Percentiles rank a stretch among this genome's conserved stretches.
These are phyloP conservation scores for Monilinia polystroma DNA, from an alignment of 2,329 filamentous ascomycete genomes.

Conservation along the genomic window DNA sequence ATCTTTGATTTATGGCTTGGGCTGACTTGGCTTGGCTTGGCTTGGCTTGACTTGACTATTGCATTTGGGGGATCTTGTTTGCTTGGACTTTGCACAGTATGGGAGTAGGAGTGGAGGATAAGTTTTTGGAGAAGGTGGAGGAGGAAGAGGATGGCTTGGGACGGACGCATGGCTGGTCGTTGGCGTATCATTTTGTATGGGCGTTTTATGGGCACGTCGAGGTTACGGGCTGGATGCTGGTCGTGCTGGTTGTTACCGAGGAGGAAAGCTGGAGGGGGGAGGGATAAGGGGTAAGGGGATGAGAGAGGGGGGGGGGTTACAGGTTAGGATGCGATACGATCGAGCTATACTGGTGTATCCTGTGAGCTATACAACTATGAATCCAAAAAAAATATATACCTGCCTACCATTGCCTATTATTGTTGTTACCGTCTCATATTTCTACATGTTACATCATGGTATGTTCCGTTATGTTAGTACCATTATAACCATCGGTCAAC, in stretches of 20 bases:
- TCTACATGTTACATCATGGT: neutral
- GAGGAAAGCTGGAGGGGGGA: conserved; percentile 25
- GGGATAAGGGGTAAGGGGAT: neutral
- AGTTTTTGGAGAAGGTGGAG: conserved; percentile 20
- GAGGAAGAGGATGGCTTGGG: neutral
- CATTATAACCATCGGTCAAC: too few species aligned
- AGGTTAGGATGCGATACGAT: too few species aligned
- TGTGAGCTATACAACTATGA: conserved; percentile 4
- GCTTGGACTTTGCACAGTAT: conserved; percentile 16
- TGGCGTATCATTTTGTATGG: conserved; percentile 33
- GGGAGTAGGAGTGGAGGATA: conserved; percentile 28
- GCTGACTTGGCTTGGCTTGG: too few species aligned
- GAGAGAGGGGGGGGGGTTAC: too few species aligned
- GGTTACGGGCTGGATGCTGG: conserved; percentile 22
- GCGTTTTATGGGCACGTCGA: conserved; percentile 34
- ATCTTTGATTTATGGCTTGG: neutral
- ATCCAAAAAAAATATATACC: conserved; percentile 9
- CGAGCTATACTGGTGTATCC: neutral
- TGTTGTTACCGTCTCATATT: neutral
- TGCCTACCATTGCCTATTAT: too few species aligned
- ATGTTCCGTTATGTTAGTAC: neutral
- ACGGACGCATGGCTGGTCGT: conserved; percentile 30
- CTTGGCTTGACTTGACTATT: neutral
- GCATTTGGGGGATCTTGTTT: conserved; percentile 9
- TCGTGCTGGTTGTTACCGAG: conserved; percentile 14